Evolutionary conservation across 2,329 filamentous ascomycete species (phyloP), one percentile per base, ranked within the genome.

Genomic region (Epichloe aotearoae): DNA sequence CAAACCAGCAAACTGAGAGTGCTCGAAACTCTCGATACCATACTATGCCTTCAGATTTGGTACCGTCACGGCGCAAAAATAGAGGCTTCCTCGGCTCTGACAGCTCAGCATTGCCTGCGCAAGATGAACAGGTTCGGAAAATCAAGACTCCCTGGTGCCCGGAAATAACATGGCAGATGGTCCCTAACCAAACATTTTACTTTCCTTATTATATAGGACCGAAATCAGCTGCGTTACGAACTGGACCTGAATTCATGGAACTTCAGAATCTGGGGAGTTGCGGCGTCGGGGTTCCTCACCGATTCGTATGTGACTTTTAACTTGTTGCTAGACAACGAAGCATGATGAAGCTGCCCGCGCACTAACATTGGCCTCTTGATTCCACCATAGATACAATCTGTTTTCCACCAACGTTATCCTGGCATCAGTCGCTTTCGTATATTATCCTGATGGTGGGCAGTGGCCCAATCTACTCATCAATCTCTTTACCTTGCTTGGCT

Each of bases 241-340:
- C 68, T 77, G 37, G 73, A 77, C 53, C 63, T 77, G 17, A 77
- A 77, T 57, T 71, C 72, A 1, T 77, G 73, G 73, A 77, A 76
- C 57, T 60, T 76, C 47, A 68, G 74, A 41, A 76, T 76, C 42
- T 76, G 73, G 73, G 73, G 70, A 3, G 73, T 77, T 33, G 73
- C 73, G n/a, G 74, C 74, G 44, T 76, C 74, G 0, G 74, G 74
- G 8, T 77, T 76, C 54, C 63, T 77, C 20, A 76, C 74, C 34
- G 74, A 76, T 55, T 76, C 73, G 72, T 75, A 61, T 50, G 72
- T 64, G 55, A 47, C 47, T 46, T 33, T 6, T 23, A 12, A n/a
- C 39, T 34, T 20, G 23, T 26, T 37, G 33, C 30, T 20, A 30
- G 23, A 43, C 19, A 19, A 26, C 40, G 40, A 44, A 34, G 26